Percentiles rank a stretch among this genome's conserved stretches.
phyloP scores from a whole-genome alignment of 2,329 filamentous ascomycete genomes.

The Ampelomyces quisqualis region DNA sequence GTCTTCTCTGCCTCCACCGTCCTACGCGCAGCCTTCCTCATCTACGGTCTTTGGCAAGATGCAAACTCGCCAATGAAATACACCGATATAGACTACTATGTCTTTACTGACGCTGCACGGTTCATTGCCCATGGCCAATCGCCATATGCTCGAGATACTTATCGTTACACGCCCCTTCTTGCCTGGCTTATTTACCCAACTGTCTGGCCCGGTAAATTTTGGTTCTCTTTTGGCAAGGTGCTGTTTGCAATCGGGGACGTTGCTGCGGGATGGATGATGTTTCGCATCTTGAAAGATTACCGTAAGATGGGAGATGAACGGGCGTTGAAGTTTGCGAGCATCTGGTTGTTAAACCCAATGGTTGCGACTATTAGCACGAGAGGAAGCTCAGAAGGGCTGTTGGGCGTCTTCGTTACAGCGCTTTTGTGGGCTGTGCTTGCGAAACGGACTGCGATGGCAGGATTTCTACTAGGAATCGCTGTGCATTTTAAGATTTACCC shows the following conservation, averaged over 20 bases:
- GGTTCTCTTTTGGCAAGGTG: constrained; percentile 84
- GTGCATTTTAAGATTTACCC: constrained; percentile 99
- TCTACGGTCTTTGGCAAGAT: constrained; percentile 93
- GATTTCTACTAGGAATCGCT: constrained; percentile 72
- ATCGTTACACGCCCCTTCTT: constrained; percentile 92
- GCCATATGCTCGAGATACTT: constrained; percentile 88
- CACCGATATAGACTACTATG: constrained; percentile 97
- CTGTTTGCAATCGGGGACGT: constrained; percentile 84
- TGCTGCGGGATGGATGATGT: constrained; percentile 77
- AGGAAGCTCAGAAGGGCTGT: constrained; percentile 86
- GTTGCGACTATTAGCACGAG: constrained; percentile 94
- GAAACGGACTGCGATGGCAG: constrained; percentile 64
- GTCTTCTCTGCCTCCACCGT: constrained; percentile 53
- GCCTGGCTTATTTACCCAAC: constrained; percentile 90
- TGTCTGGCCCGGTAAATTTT: constrained; percentile 56
- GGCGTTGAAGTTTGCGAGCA: constrained; percentile 74
- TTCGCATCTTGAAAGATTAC: constrained; percentile 52
- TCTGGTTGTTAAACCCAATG: constrained; percentile 98
- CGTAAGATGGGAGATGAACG: constrained; percentile 38
- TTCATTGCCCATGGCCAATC: constrained; percentile 67
- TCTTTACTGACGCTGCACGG: constrained; percentile 93
- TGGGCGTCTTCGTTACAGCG: constrained; percentile 80
- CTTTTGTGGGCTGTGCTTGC: constrained; percentile 79
- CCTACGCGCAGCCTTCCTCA: constrained; percentile 70
- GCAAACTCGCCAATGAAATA: constrained; percentile 91